These are phyloP conservation scores for Penicillium vulpinum DNA, from an alignment of 2,329 filamentous ascomycete genomes.

Conservation along the genomic window DNA sequence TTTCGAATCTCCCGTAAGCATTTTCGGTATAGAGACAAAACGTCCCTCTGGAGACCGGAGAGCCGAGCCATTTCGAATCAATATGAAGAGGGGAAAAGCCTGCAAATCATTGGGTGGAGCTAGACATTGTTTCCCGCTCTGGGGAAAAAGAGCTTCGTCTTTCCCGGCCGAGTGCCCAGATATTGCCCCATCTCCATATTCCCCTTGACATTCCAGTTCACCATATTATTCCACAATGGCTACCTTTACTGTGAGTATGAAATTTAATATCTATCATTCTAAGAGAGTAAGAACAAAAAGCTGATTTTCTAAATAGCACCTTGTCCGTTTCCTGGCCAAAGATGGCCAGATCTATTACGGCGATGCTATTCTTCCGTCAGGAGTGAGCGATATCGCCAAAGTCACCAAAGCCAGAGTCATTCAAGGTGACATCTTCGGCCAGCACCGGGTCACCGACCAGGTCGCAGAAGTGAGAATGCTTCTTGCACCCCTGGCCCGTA, in stretches of 20 bases:
- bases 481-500: constrained; percentile 63
- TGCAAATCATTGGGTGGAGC: constrained; percentile 12
- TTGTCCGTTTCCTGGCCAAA: constrained; percentile 71
- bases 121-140: constrained; percentile 25
- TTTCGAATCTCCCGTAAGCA: constrained; percentile 78
- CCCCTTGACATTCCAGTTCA: no score
- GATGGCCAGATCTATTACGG: constrained; percentile 72
- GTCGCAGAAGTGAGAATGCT: constrained; percentile 55
- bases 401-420: constrained; percentile 63
- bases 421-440: constrained; percentile 65
- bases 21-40: constrained; percentile 79
- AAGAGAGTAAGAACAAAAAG: no score
- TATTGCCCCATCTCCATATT: background rate
- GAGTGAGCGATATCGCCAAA: constrained; percentile 61
- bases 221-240: constrained; percentile 9
- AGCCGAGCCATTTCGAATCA: constrained; percentile 48
- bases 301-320: constrained; percentile 54
- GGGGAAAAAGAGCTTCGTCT: constrained; percentile 4
- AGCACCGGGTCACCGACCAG: constrained; percentile 63
- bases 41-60: constrained; percentile 88
- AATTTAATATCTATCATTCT: background rate
- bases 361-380: constrained; percentile 67
- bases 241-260: constrained; percentile 15
- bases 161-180: constrained; percentile 31
- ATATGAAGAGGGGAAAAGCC: constrained; percentile 3